Evolutionary conservation across 78 protist species (phyloP).

Genomic region (Dictyostelium purpureum): DNA sequence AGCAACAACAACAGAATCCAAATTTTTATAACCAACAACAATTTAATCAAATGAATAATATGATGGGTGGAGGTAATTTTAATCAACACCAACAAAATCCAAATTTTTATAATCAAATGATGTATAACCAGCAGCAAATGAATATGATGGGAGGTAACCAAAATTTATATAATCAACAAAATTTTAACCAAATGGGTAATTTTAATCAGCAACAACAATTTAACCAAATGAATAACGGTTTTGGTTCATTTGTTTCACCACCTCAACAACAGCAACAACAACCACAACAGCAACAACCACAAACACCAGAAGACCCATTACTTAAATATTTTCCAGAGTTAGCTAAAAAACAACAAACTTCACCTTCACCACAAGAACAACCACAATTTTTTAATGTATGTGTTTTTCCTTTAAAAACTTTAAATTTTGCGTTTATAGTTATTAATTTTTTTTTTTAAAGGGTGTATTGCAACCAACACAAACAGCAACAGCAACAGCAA

Average conservation of each 20-base stretch:
- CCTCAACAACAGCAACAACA: background rate
- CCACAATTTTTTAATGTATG: background rate
- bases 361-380: background rate
- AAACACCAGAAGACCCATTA: constrained; percentile 17
- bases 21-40: constrained; percentile 26
- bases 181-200: too few species aligned
- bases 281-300: background rate
- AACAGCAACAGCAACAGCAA: background rate
- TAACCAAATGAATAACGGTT: background rate
- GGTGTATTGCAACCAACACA: constrained; percentile 35
- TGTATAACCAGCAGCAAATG: background rate
- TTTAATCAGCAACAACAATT: background rate
- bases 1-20: constrained; percentile 24
- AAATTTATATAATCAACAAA: too few species aligned
- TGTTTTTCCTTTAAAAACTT: background rate
- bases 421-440: background rate
- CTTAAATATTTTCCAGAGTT: constrained; percentile 55
- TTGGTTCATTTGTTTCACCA: background rate
- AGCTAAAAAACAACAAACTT: constrained; percentile 12
- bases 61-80: background rate
- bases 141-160: too few species aligned
- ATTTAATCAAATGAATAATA: background rate
- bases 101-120: background rate
- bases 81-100: background rate
- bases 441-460: background rate